A percentile compares a stretch with the other conserved stretches of the same genome.
Evolutionary conservation across 768 basidiomycete species (phyloP).

Genomic region (Tricholoma terreum): DNA sequence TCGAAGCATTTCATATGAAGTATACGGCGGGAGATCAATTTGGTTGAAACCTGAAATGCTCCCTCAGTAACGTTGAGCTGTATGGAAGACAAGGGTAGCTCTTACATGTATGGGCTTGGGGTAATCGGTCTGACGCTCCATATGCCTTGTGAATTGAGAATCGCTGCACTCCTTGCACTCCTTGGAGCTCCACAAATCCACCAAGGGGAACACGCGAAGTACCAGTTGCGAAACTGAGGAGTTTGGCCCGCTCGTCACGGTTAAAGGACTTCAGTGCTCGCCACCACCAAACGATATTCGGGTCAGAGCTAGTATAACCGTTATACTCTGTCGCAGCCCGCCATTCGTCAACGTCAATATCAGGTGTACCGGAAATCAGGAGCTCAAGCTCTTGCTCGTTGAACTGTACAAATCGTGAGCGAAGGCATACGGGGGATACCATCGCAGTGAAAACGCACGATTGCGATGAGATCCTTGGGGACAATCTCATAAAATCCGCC

Average conservation of each 20-base stretch:
- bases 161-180: slow-evolving; percentile 88
- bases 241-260: slow-evolving; percentile 94
- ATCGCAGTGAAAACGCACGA: slow-evolving; percentile 50
- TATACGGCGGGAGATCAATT: slow-evolving; percentile 91
- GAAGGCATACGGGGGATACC: neutral
- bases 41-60: slow-evolving; percentile 77
- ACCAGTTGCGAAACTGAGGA: slow-evolving; percentile 94
- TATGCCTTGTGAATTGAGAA: slow-evolving; percentile 97
- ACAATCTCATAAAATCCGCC: slow-evolving; percentile 97
- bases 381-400: slow-evolving; percentile 94
- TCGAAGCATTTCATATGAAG: slow-evolving; percentile 94
- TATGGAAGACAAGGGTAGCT: slow-evolving; percentile 7
- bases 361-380: slow-evolving; percentile 95
- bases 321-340: slow-evolving; percentile 89
- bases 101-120: slow-evolving; percentile 89
- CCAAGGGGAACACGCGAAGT: slow-evolving; percentile 90
- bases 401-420: slow-evolving; percentile 50
- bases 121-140: slow-evolving; percentile 78
- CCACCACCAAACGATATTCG: slow-evolving; percentile 99
- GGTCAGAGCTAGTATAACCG: slow-evolving; percentile 84
- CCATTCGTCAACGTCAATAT: slow-evolving; percentile 98
- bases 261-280: slow-evolving; percentile 96
- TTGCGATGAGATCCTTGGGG: slow-evolving; percentile 91
- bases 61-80: slow-evolving; percentile 11
- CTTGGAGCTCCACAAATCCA: slow-evolving; percentile 94